phyloP scores from a whole-genome alignment of 1,284 basidiomycete genomes.

The Cerioporus squamosus region DNA sequence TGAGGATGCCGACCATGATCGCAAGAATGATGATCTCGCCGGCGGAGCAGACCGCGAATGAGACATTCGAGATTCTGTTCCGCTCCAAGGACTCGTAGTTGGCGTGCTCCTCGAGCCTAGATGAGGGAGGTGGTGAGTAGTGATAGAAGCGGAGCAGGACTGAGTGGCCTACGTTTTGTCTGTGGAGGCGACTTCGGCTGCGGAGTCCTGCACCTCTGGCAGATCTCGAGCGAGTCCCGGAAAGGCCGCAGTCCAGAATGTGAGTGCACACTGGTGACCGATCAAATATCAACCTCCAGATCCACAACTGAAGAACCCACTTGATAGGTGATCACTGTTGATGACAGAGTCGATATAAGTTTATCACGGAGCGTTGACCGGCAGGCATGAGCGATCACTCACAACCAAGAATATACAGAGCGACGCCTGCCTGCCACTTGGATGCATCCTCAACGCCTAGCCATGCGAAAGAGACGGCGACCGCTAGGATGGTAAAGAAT shows the following conservation, averaged over 20 bases:
- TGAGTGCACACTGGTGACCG: slow-evolving; percentile 59
- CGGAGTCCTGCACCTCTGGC: slow-evolving; percentile 65
- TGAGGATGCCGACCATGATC: slow-evolving; percentile 79
- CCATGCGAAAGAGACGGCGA: slow-evolving; percentile 79
- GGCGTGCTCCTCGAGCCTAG: slow-evolving; percentile 61
- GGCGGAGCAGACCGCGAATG: slow-evolving; percentile 73
- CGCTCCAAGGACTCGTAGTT: slow-evolving; percentile 68
- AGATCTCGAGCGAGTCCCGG: slow-evolving; percentile 77
- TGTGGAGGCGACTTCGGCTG: slow-evolving; percentile 42
- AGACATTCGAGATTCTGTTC: slow-evolving; percentile 81
- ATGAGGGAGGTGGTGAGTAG: background rate
- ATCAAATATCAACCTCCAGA: background rate
- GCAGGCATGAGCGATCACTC: slow-evolving; percentile 32
- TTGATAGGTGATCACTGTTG: slow-evolving; percentile 77
- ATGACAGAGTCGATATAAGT: slow-evolving; percentile 1
- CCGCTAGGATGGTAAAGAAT: slow-evolving; percentile 70
- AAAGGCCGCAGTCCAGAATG: slow-evolving; percentile 87
- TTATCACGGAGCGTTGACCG: background rate
- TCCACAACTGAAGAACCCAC: slow-evolving; percentile 33
- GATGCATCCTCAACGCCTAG: slow-evolving; percentile 69
- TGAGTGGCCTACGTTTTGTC: slow-evolving; percentile 47
- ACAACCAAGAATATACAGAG: slow-evolving; percentile 79
- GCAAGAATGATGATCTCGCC: slow-evolving; percentile 77
- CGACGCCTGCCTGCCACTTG: slow-evolving; percentile 72
- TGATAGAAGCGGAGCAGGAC: background rate